These are phyloP conservation scores for Agarophyton chilense DNA, from an alignment of 23 red algal species.

Conservation along the genomic window DNA sequence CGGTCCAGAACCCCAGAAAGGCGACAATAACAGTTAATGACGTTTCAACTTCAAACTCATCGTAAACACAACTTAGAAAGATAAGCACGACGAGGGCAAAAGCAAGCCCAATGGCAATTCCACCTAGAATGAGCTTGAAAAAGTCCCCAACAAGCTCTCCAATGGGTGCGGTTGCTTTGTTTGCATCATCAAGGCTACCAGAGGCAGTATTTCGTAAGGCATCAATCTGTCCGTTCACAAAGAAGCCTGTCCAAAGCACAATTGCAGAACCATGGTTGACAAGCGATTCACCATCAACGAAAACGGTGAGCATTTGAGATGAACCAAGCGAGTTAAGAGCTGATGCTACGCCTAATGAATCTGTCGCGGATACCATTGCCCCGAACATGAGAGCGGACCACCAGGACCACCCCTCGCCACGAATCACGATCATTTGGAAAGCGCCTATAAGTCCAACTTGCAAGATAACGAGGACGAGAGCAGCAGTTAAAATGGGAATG, in stretches of 20 bases:
- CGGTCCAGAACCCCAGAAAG: constrained; percentile 94
- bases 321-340: constrained; percentile 77
- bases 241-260: constrained; percentile 87
- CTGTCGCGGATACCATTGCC: constrained; percentile 89
- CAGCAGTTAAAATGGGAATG: constrained; percentile 64
- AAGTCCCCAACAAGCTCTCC: constrained; percentile 65
- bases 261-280: constrained; percentile 91
- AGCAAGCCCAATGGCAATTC: constrained; percentile 79
- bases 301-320: constrained; percentile 56
- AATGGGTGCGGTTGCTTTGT: background rate
- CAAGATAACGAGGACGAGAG: constrained; percentile 73
- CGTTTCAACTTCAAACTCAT: constrained; percentile 82
- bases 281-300: constrained; percentile 91
- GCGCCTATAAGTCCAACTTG: constrained; percentile 70
- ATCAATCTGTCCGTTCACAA: constrained; percentile 49
- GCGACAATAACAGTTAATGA: constrained; percentile 76
- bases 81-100: constrained; percentile 73
- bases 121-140: constrained; percentile 70
- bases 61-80: constrained; percentile 70
- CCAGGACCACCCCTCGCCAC: constrained; percentile 70
- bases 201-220: background rate
- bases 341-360: constrained; percentile 81
- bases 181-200: background rate
- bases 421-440: constrained; percentile 77
- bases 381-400: constrained; percentile 92